Evolutionary conservation across 2,329 filamentous ascomycete genomes (phyloP).

Genomic region (Amesomyces nigricolor): DNA sequence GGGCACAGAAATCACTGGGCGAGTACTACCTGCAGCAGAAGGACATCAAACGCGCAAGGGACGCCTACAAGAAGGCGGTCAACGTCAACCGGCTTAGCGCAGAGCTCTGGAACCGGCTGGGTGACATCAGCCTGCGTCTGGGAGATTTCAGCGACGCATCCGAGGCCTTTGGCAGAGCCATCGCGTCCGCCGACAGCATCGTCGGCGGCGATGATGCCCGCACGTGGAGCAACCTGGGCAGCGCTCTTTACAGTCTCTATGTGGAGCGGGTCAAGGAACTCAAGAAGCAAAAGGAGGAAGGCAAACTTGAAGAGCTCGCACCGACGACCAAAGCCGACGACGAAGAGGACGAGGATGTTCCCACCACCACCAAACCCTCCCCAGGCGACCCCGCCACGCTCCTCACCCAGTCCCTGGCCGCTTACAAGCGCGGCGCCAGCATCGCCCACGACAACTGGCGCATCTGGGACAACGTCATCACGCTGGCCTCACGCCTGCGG

Average conservation of each 20-base stretch:
- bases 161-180: slow-evolving; percentile 75
- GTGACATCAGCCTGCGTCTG: slow-evolving; percentile 78
- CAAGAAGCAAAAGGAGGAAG: slow-evolving; percentile 27
- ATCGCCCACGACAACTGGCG: slow-evolving; percentile 82
- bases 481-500: slow-evolving; percentile 69
- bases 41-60: slow-evolving; percentile 63
- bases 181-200: slow-evolving; percentile 53
- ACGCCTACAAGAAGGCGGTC: slow-evolving; percentile 73
- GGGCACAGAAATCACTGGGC: slow-evolving; percentile 82
- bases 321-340: slow-evolving; percentile 9
- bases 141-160: slow-evolving; percentile 72
- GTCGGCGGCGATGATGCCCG: slow-evolving; percentile 84
- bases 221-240: slow-evolving; percentile 92
- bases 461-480: slow-evolving; percentile 96
- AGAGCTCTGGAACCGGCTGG: slow-evolving; percentile 82
- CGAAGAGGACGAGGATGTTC: slow-evolving; percentile 27
- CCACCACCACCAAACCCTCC: neutral
- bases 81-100: slow-evolving; percentile 75
- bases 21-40: slow-evolving; percentile 66
- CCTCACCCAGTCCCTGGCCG: slow-evolving; percentile 69
- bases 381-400: slow-evolving; percentile 51
- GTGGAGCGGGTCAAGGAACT: slow-evolving; percentile 43
- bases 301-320: slow-evolving; percentile 28
- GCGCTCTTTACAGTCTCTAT: slow-evolving; percentile 68
- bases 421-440: slow-evolving; percentile 79